A percentile compares a stretch with the other conserved stretches of the same genome.
Conservation (phyloP, 805 yeast species). For the Saturnispora ahearnii region DNA sequence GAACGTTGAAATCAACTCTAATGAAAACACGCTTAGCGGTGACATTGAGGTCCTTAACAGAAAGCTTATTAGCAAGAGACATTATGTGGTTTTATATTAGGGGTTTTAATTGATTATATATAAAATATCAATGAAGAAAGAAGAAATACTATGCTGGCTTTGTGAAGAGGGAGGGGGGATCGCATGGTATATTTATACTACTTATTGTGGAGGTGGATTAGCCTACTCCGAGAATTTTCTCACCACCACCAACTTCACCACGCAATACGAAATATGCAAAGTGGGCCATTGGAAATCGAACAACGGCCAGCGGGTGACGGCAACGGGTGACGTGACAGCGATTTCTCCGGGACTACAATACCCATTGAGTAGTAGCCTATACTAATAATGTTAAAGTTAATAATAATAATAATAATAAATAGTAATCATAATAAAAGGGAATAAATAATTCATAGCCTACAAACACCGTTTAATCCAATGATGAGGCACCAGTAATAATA, state of each 20-base stretch:
- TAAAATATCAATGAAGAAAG: background rate
- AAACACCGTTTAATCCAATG: slow-evolving; percentile 58
- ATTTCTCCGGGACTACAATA: no score
- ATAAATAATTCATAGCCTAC: slow-evolving; percentile 3
- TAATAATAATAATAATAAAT: slow-evolving; percentile 3
- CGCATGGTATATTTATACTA: background rate
- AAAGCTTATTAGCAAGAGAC: slow-evolving; percentile 91
- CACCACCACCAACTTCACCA: background rate
- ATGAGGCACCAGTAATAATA: slow-evolving; percentile 99
- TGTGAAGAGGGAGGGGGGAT: background rate
- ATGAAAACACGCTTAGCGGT: slow-evolving; percentile 93
- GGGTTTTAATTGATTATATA: background rate
- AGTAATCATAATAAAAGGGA: slow-evolving; percentile 8
- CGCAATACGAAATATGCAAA: background rate
- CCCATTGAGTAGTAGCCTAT: background rate
- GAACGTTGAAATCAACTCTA: slow-evolving; percentile 95
- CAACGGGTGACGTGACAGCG: background rate
- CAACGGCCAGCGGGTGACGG: background rate
- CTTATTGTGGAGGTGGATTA: background rate
- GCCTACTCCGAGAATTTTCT: background rate
- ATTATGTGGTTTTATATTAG: slow-evolving; percentile 29
- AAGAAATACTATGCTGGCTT: background rate
- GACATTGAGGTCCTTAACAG: slow-evolving; percentile 85
- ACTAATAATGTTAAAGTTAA: background rate
- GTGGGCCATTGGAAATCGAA: background rate